Conservation (phyloP, 2,329 filamentous ascomycete species). For the Cladophialophora bantiana region DNA sequence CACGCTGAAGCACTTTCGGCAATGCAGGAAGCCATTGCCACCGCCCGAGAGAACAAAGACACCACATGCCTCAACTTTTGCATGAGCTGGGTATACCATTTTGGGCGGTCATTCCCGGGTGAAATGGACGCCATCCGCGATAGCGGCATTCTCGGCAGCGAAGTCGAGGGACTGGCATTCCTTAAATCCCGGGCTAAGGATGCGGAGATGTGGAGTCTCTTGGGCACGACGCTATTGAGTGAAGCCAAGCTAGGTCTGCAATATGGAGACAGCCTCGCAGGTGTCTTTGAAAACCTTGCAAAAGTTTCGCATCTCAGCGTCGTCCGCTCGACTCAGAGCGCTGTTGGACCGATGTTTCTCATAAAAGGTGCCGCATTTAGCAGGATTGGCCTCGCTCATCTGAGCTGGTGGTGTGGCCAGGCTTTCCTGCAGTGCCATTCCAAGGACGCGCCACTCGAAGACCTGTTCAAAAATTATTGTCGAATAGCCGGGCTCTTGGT, state of each 20-base stretch:
- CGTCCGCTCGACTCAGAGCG: slow-evolving; percentile 74
- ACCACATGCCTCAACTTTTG: slow-evolving; percentile 93
- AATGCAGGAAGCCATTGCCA: slow-evolving; percentile 93
- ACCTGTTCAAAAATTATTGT: slow-evolving; percentile 76
- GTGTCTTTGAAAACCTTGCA: slow-evolving; percentile 77
- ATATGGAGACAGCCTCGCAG: slow-evolving; percentile 65
- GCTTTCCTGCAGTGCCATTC: slow-evolving; percentile 77
- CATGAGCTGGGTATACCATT: slow-evolving; percentile 94
- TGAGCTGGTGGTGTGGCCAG: slow-evolving; percentile 68
- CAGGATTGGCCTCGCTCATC: slow-evolving; percentile 69
- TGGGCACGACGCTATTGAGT: slow-evolving; percentile 82
- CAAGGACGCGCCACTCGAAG: slow-evolving; percentile 71
- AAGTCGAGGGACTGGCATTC: slow-evolving; percentile 82
- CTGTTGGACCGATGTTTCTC: slow-evolving; percentile 76
- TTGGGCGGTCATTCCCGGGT: slow-evolving; percentile 82
- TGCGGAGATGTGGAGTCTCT: slow-evolving; percentile 81
- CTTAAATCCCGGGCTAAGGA: slow-evolving; percentile 87
- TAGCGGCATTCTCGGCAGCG: slow-evolving; percentile 75
- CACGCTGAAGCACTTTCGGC: slow-evolving; percentile 87
- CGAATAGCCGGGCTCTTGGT: slow-evolving; percentile 71
- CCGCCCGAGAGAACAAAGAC: slow-evolving; percentile 92
- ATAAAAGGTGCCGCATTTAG: slow-evolving; percentile 77
- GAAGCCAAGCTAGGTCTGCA: slow-evolving; percentile 82
- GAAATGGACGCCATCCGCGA: slow-evolving; percentile 74
- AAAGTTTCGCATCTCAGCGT: slow-evolving; percentile 82